These are phyloP conservation scores for Elsinoe batatas DNA, from an alignment of 2,329 filamentous ascomycete species.

Conservation along the genomic window DNA sequence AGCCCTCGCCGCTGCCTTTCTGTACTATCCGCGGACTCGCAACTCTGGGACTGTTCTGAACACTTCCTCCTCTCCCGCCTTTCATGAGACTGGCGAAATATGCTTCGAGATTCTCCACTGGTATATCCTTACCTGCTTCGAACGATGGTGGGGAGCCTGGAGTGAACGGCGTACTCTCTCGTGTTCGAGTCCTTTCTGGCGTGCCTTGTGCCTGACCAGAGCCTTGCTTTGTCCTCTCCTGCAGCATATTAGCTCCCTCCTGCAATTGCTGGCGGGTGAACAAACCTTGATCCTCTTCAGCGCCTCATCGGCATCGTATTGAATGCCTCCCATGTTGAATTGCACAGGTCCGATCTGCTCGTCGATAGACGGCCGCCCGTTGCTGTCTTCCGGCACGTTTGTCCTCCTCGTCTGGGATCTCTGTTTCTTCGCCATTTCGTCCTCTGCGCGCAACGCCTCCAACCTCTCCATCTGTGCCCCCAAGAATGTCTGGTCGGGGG, in stretches of 20 bases:
- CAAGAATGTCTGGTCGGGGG: constrained; percentile 27
- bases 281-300: constrained; percentile 71
- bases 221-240: constrained; percentile 14
- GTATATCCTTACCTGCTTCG: constrained; percentile 41
- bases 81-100: constrained; percentile 53
- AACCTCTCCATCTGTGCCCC: constrained; percentile 59
- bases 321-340: constrained; percentile 97
- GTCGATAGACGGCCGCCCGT: constrained; percentile 37
- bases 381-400: constrained; percentile 26
- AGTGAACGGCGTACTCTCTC: constrained; percentile 19
- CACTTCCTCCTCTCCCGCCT: constrained; percentile 23
- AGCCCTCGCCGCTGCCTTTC: neutral
- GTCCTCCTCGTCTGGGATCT: constrained; percentile 16
- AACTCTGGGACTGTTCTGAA: constrained; percentile 15
- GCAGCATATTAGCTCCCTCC: neutral
- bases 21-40: constrained; percentile 11
- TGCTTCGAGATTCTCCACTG: constrained; percentile 46
- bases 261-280: constrained; percentile 15
- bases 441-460: constrained; percentile 51
- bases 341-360: constrained; percentile 90
- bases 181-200: constrained; percentile 23
- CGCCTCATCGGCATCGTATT: constrained; percentile 84
- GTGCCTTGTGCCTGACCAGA: constrained; percentile 38
- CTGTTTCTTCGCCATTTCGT: constrained; percentile 43
- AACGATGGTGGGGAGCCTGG: constrained; percentile 17